phyloP scores from a whole-genome alignment of 1,139 yeast genomes.

The Candida tropicalis region DNA sequence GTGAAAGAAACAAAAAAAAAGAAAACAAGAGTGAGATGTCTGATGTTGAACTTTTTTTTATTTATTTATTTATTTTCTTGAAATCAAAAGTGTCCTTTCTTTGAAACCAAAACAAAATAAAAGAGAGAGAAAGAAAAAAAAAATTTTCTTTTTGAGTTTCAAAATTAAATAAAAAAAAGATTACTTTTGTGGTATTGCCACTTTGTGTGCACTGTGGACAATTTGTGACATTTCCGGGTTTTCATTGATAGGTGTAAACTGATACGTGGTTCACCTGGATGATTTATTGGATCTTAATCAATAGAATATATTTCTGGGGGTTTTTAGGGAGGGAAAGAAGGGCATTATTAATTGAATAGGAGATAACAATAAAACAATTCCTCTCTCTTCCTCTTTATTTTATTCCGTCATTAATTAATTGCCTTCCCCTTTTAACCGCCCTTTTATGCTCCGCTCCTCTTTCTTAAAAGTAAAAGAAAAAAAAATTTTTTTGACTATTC shows the following conservation, averaged over 20 bases:
- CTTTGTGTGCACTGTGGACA: slow-evolving; percentile 1
- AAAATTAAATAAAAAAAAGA: neutral
- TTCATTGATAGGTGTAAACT: neutral
- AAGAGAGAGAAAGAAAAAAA: neutral
- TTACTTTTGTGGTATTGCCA: neutral
- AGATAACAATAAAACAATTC: too few species aligned
- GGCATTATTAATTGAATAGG: too few species aligned
- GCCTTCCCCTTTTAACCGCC: too few species aligned
- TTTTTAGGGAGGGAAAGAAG: too few species aligned
- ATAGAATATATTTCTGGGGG: too few species aligned
- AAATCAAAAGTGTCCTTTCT: neutral
- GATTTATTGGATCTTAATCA: too few species aligned
- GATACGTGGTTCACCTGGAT: too few species aligned
- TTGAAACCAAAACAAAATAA: neutral
- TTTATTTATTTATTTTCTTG: neutral
- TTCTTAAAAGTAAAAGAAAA: too few species aligned
- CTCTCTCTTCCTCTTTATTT: too few species aligned
- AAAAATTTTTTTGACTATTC: neutral
- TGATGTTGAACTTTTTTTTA: neutral
- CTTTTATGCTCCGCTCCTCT: neutral
- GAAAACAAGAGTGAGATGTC: neutral
- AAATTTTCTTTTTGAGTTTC: slow-evolving; percentile 1
- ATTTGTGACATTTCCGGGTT: neutral
- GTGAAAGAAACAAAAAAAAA: neutral
- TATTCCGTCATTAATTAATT: too few species aligned